These are phyloP conservation scores for Emericellopsis atlantica DNA, from an alignment of 2,329 filamentous ascomycete species.

Conservation along the genomic window DNA sequence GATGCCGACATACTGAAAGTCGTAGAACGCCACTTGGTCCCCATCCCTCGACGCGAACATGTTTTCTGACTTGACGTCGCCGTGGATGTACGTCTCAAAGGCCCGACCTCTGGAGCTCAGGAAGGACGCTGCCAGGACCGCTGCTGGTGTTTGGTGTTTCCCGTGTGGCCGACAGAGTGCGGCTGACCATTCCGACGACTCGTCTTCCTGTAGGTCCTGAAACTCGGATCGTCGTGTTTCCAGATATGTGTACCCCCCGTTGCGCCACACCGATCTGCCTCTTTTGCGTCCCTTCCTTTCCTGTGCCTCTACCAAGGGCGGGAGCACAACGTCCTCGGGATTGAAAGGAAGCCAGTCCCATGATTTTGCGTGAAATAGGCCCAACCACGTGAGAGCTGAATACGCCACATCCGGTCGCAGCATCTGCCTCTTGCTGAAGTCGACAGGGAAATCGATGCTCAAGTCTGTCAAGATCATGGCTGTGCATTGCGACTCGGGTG, in stretches of 20 bases:
- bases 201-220: slow-evolving; percentile 27
- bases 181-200: slow-evolving; percentile 40
- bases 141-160: slow-evolving; percentile 17
- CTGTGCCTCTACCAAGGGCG: slow-evolving; percentile 42
- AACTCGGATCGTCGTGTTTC: slow-evolving; percentile 49
- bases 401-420: slow-evolving; percentile 33
- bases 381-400: slow-evolving; percentile 49
- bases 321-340: slow-evolving; percentile 27
- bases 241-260: slow-evolving; percentile 59
- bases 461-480: slow-evolving; percentile 40
- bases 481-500: too few relatives aligned
- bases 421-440: slow-evolving; percentile 37
- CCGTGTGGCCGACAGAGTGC: slow-evolving; percentile 24
- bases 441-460: slow-evolving; percentile 36
- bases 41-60: slow-evolving; percentile 42
- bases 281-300: slow-evolving; percentile 11
- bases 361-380: slow-evolving; percentile 45
- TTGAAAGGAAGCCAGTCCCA: slow-evolving; percentile 22
- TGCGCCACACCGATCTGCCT: slow-evolving; percentile 36
- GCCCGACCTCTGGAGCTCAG: slow-evolving; percentile 30
- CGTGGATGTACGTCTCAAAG: slow-evolving; percentile 49
- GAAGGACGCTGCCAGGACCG: slow-evolving; percentile 39
- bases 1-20: slow-evolving; percentile 57
- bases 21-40: slow-evolving; percentile 47
- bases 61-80: slow-evolving; percentile 59